Evolutionary conservation across 1,284 basidiomycete genomes (phyloP).

Genomic region (Entoloma clypeatum): DNA sequence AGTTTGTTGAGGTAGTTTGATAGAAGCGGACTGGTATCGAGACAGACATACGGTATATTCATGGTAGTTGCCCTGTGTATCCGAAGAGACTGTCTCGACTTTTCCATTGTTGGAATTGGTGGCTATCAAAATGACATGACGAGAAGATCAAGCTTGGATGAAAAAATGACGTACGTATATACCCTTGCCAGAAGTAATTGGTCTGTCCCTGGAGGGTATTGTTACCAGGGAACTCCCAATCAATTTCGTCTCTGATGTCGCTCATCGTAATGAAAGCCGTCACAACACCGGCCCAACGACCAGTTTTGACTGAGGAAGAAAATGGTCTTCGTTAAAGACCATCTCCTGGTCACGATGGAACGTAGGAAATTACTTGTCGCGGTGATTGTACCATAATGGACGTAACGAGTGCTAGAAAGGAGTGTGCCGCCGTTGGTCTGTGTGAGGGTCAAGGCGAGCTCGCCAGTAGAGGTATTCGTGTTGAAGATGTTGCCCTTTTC

Average conservation of each 20-base stretch:
- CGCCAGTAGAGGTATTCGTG: conserved; percentile 56
- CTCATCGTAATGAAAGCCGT: conserved; percentile 86
- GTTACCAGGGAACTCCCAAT: conserved; percentile 77
- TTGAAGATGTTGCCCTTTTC: conserved; percentile 65
- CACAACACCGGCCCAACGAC: conserved; percentile 72
- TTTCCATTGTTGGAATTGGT: conserved; percentile 44
- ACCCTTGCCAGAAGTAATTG: conserved; percentile 78
- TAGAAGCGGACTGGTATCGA: not conserved
- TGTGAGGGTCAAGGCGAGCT: conserved; percentile 63
- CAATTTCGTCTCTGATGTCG: conserved; percentile 82
- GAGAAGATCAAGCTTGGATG: not conserved
- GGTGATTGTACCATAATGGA: conserved; percentile 79
- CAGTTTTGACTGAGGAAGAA: conserved; percentile 54
- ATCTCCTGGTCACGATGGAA: not conserved
- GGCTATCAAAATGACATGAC: conserved; percentile 19
- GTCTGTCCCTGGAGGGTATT: conserved; percentile 64
- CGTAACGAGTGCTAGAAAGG: conserved; percentile 74
- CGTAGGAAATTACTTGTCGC: conserved; percentile 48
- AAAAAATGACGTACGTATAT: conserved; percentile 54
- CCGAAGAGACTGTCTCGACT: conserved; percentile 44
- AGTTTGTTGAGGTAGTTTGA: not conserved
- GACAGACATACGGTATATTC: conserved; percentile 60
- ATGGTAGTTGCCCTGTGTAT: conserved; percentile 70
- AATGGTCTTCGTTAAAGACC: not conserved
- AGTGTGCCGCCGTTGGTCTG: conserved; percentile 70